A percentile compares a stretch with the other conserved stretches of the same genome.
These are phyloP conservation scores for Bipolaris gigantea DNA, from an alignment of 2,329 filamentous ascomycete species.

Conservation along the genomic window DNA sequence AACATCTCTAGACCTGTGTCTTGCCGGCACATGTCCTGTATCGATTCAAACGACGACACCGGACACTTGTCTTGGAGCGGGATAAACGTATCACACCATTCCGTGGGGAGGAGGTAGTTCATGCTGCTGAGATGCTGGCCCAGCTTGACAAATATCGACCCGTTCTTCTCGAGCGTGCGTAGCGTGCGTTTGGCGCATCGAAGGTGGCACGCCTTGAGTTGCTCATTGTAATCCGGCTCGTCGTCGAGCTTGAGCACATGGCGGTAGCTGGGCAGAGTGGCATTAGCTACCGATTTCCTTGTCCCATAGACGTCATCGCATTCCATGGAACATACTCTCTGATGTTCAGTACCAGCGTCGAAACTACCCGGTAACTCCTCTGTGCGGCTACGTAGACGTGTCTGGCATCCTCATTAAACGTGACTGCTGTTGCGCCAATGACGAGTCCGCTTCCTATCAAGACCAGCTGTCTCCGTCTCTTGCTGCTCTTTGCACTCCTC, in stretches of 20 bases:
- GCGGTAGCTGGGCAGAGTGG: conserved; percentile 68
- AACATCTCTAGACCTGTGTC: conserved; percentile 80
- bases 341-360: conserved; percentile 76
- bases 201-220: conserved; percentile 83
- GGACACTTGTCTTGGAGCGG: conserved; percentile 95
- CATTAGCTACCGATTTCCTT: conserved; percentile 18
- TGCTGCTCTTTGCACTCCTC: conserved; percentile 22
- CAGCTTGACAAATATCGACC: conserved; percentile 97
- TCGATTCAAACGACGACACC: conserved; percentile 83
- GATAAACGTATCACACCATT: conserved; percentile 96
- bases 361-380: conserved; percentile 76
- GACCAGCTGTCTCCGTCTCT: conserved; percentile 31
- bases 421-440: conserved; percentile 50
- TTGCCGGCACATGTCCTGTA: conserved; percentile 79
- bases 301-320: background rate
- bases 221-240: conserved; percentile 64
- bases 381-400: conserved; percentile 74
- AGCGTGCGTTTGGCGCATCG: conserved; percentile 88
- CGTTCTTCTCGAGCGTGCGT: conserved; percentile 87
- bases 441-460: conserved; percentile 31
- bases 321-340: conserved; percentile 68
- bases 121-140: conserved; percentile 95
- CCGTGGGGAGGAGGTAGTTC: conserved; percentile 86
- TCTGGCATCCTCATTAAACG: conserved; percentile 68
- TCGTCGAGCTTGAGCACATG: conserved; percentile 74